These are phyloP conservation scores for Chlorophyllum brunneum DNA, from an alignment of 768 basidiomycete genomes.

Conservation along the genomic window DNA sequence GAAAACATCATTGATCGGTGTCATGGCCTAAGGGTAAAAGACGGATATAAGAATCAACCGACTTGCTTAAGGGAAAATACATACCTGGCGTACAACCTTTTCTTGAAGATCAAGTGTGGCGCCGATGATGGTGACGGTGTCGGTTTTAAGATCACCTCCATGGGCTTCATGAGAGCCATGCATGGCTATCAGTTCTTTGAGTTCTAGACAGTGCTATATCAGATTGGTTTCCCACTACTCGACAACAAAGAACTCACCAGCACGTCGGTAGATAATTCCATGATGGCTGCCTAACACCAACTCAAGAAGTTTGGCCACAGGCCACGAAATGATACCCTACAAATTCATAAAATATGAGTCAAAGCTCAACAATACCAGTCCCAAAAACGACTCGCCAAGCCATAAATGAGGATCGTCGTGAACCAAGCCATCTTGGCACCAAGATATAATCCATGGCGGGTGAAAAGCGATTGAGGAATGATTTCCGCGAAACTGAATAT, in stretches of 20 bases:
- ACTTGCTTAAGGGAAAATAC: slow-evolving; percentile 8
- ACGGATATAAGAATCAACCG: not conserved
- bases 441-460: slow-evolving; percentile 83
- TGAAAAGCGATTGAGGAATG: slow-evolving; percentile 90
- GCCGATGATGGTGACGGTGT: slow-evolving; percentile 88
- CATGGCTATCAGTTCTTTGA: slow-evolving; percentile 90
- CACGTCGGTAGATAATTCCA: slow-evolving; percentile 66
- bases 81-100: slow-evolving; percentile 70
- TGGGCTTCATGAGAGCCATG: slow-evolving; percentile 69
- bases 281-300: slow-evolving; percentile 77
- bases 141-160: slow-evolving; percentile 82
- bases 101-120: slow-evolving; percentile 87
- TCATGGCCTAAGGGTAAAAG: slow-evolving; percentile 62
- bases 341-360: slow-evolving; percentile 7
- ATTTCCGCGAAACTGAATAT: slow-evolving; percentile 77
- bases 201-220: slow-evolving; percentile 37
- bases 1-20: slow-evolving; percentile 73
- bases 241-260: slow-evolving; percentile 5
- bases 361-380: not conserved
- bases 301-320: slow-evolving; percentile 80
- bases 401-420: slow-evolving; percentile 64
- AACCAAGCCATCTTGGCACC: slow-evolving; percentile 83
- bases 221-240: not conserved
- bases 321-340: slow-evolving; percentile 78
- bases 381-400: slow-evolving; percentile 44